These are phyloP conservation scores for Solanum virginianum DNA, from an alignment of 257 asterid genomes.

Conservation along the genomic window DNA sequence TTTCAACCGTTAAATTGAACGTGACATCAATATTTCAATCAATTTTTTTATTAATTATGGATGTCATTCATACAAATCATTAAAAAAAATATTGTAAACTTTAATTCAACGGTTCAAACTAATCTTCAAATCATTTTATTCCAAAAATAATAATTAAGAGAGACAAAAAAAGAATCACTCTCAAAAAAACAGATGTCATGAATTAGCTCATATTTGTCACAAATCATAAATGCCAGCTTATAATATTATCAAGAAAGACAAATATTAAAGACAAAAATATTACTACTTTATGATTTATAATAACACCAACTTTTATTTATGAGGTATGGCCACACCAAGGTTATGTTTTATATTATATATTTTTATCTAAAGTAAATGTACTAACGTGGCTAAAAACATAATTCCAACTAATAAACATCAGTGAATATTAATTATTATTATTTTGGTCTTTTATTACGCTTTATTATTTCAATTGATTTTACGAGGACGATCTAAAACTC, in stretches of 20 bases:
- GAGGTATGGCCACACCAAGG: background rate
- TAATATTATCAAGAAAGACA: background rate
- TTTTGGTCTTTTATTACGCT: no score
- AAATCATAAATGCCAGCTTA: background rate
- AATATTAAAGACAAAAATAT: background rate
- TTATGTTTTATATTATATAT: background rate
- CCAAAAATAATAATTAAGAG: background rate
- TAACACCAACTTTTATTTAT: background rate
- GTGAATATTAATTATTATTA: rapidly evolving
- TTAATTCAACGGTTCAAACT: background rate
- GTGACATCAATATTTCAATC: background rate
- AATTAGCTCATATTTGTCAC: background rate
- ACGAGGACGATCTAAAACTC: no score
- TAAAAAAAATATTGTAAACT: background rate
- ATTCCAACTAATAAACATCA: background rate
- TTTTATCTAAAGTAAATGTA: background rate
- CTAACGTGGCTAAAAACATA: background rate
- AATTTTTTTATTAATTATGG: background rate
- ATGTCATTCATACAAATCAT: background rate
- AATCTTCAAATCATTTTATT: background rate
- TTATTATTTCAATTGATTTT: no score
- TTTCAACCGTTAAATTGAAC: background rate
- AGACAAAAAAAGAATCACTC: background rate
- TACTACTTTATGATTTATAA: background rate
- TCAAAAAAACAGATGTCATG: background rate